These are phyloP conservation scores for Herpotrichia juniperi DNA, from an alignment of 2,329 filamentous ascomycete species.

Conservation along the genomic window DNA sequence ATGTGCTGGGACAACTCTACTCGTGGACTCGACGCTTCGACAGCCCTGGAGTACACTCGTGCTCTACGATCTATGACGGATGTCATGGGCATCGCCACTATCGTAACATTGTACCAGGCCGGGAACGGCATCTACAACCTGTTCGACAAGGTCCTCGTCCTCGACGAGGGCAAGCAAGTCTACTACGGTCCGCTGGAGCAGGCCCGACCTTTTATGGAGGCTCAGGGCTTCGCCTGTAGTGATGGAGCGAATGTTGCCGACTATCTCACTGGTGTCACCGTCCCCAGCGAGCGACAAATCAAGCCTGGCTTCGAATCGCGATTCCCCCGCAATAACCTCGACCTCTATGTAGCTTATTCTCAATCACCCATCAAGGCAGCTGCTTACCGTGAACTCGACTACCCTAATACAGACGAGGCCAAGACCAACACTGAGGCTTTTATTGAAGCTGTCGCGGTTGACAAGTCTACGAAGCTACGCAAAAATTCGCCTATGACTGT, in stretches of 20 bases:
- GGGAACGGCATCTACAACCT: conserved; percentile 59
- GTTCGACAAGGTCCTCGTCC: conserved; percentile 75
- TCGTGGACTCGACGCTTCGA: conserved; percentile 44
- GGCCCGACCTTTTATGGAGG: conserved; percentile 70
- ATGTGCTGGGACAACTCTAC: conserved; percentile 63
- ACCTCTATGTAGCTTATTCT: conserved; percentile 55
- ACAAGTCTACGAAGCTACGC: conserved; percentile 62
- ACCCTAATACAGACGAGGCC: conserved; percentile 57
- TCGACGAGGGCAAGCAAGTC: conserved; percentile 78
- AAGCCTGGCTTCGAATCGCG: conserved; percentile 46
- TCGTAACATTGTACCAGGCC: conserved; percentile 63
- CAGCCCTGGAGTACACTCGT: conserved; percentile 61
- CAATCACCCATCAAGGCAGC: conserved; percentile 55
- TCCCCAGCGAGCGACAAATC: conserved; percentile 50
- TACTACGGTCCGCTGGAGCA: conserved; percentile 69
- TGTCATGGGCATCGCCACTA: conserved; percentile 55
- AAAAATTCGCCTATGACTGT: conserved; percentile 61
- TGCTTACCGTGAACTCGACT: conserved; percentile 64
- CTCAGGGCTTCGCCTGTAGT: conserved; percentile 69
- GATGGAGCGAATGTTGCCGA: conserved; percentile 71
- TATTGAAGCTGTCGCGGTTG: conserved; percentile 56
- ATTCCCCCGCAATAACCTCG: conserved; percentile 51
- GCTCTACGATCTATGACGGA: conserved; percentile 58
- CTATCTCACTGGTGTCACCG: conserved; percentile 76
- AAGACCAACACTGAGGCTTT: conserved; percentile 55